Percentiles rank a stretch among this genome's conserved stretches.
Conservation (phyloP, 2,329 filamentous ascomycete species). For the Aspergillus sp. region DNA sequence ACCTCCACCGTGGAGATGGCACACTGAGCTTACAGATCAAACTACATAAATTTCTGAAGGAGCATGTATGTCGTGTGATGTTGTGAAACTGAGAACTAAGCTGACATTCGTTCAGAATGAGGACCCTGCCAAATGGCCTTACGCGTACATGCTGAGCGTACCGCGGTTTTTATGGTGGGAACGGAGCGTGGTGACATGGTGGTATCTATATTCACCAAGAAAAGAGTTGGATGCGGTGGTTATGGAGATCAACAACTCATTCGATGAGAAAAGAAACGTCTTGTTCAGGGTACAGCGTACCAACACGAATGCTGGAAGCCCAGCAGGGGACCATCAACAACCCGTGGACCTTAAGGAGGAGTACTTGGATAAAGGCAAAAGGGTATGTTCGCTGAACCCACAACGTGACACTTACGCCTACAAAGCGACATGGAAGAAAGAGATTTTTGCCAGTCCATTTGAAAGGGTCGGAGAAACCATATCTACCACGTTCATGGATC, state of each 20-base stretch:
- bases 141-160: slow-evolving; percentile 15
- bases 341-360: neutral
- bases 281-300: slow-evolving; percentile 4
- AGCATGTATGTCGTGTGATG: neutral
- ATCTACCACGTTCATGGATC: slow-evolving; percentile 10
- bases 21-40: slow-evolving; percentile 7
- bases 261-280: slow-evolving; percentile 13
- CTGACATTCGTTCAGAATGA: slow-evolving; percentile 2
- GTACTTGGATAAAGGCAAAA: neutral
- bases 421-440: slow-evolving; percentile 10
- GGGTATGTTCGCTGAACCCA: neutral
- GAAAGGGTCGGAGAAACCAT: slow-evolving; percentile 11
- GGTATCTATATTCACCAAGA: slow-evolving; percentile 16
- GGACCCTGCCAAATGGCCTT: slow-evolving; percentile 14
- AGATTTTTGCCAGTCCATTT: slow-evolving; percentile 13
- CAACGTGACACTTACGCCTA: neutral
- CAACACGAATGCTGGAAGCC: neutral
- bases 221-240: slow-evolving; percentile 18
- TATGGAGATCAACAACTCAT: slow-evolving; percentile 20
- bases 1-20: slow-evolving; percentile 10
- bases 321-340: neutral
- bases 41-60: slow-evolving; percentile 4
- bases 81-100: too few relatives aligned
- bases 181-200: slow-evolving; percentile 18
- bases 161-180: slow-evolving; percentile 15